phyloP scores from a whole-genome alignment of 148 eudicot genomes.

The Diospyros lotus region DNA sequence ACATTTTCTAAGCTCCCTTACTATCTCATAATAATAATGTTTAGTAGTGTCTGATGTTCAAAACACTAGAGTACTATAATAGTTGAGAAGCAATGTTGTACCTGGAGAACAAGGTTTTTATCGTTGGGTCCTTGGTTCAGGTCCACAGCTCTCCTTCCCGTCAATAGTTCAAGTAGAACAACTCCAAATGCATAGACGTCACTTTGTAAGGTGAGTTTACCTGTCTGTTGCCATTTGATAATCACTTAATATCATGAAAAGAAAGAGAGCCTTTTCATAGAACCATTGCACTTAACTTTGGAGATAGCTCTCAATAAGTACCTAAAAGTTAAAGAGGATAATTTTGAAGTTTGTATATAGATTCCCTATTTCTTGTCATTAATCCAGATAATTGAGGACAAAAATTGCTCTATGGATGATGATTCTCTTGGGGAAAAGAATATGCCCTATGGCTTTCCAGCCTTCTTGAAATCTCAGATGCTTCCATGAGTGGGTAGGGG shows the following conservation, averaged over 20 bases:
- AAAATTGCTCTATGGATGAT: too few species aligned
- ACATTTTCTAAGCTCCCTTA: not conserved
- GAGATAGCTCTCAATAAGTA: not conserved
- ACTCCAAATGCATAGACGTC: conserved; percentile 98
- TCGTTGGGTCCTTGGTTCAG: conserved; percentile 86
- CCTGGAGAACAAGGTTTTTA: conserved; percentile 91
- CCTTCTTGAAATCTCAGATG: not conserved
- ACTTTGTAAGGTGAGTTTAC: conserved; percentile 92
- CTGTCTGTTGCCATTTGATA: conserved; percentile 57
- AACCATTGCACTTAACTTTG: not conserved
- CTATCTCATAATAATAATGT: not conserved
- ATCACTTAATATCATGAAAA: not conserved
- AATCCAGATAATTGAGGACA: not conserved
- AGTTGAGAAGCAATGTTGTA: conserved; percentile 9
- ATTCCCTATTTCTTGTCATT: not conserved
- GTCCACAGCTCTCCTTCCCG: conserved; percentile 88
- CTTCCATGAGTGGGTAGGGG: not conserved
- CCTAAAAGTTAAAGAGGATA: not conserved
- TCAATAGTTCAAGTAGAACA: conserved; percentile 92
- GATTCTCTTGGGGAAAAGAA: not conserved
- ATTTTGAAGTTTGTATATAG: not conserved
- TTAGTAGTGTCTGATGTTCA: too few species aligned
- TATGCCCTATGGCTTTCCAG: too few species aligned
- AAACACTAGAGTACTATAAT: too few species aligned
- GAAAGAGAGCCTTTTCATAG: not conserved